phyloP scores from a whole-genome alignment of 176 grass and related monocot genomes.

The Zizania latifolia region DNA sequence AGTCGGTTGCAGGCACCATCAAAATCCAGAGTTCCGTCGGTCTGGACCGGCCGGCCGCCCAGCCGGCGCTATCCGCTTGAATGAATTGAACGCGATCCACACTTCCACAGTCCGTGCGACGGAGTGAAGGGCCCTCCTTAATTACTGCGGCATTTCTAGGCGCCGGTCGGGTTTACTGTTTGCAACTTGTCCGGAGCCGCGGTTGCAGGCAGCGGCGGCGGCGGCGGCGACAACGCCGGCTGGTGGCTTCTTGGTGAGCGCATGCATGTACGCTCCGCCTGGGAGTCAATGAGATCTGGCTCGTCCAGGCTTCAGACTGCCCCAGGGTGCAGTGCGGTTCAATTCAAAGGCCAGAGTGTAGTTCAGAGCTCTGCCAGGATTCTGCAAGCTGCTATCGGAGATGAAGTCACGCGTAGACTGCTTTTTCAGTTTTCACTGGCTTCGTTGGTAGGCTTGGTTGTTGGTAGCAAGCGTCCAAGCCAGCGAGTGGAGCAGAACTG shows the following conservation, averaged over 20 bases:
- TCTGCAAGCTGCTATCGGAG: no score
- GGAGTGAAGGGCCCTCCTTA: not conserved
- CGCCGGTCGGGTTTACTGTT: not conserved
- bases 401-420: no score
- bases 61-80: not conserved
- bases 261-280: not conserved
- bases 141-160: not conserved
- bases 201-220: no score
- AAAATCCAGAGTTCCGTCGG: not conserved
- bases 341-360: not conserved
- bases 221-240: not conserved
- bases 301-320: not conserved
- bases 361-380: no score
- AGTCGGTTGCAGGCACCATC: not conserved
- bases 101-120: no score
- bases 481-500: no score
- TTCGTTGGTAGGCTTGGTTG: no score
- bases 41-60: not conserved
- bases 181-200: not conserved
- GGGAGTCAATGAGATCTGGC: not conserved
- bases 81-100: constrained; percentile 11
- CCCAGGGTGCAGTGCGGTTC: not conserved
- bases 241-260: not conserved
- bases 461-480: no score
- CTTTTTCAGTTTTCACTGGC: no score